Evolutionary conservation across 2,329 filamentous ascomycete genomes (phyloP).

Genomic region (Trichophyton schoenleinii): DNA sequence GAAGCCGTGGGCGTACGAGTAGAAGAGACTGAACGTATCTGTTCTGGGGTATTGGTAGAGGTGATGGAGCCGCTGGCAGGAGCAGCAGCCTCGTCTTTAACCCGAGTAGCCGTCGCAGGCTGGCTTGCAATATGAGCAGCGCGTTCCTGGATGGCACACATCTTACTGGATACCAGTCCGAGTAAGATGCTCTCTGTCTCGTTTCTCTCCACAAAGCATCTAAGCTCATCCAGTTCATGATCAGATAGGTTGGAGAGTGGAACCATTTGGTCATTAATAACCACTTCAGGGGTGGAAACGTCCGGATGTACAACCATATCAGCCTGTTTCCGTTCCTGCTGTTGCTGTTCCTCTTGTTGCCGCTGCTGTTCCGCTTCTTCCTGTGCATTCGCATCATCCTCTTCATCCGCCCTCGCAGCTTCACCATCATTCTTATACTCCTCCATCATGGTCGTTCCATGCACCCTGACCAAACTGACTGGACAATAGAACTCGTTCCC

Average conservation of each 20-base stretch:
- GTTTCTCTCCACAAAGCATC: slow-evolving; percentile 9
- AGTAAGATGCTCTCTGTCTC: slow-evolving; percentile 11
- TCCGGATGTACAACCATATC: neutral
- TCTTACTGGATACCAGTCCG: slow-evolving; percentile 7
- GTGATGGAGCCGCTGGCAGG: neutral
- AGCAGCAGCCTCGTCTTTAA: neutral
- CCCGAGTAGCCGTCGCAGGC: neutral
- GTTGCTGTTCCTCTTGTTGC: slow-evolving; percentile 14
- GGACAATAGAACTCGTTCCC: slow-evolving; percentile 97
- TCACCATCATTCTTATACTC: slow-evolving; percentile 84
- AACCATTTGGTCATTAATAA: neutral
- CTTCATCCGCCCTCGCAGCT: slow-evolving; percentile 42
- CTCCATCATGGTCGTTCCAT: slow-evolving; percentile 88
- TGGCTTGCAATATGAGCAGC: neutral
- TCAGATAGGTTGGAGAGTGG: slow-evolving; percentile 1
- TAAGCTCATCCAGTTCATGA: slow-evolving; percentile 5
- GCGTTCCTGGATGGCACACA: slow-evolving; percentile 8
- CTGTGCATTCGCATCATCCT: slow-evolving; percentile 46
- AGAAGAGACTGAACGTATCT: neutral
- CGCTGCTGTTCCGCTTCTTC: slow-evolving; percentile 16
- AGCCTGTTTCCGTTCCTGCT: slow-evolving; percentile 11
- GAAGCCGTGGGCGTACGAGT: neutral
- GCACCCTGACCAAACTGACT: slow-evolving; percentile 75
- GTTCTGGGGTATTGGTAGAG: neutral
- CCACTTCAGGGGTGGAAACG: neutral